Evolutionary conservation across 352 stramenopile genomes (phyloP).

Genomic region (Phytopythium aichiense): DNA sequence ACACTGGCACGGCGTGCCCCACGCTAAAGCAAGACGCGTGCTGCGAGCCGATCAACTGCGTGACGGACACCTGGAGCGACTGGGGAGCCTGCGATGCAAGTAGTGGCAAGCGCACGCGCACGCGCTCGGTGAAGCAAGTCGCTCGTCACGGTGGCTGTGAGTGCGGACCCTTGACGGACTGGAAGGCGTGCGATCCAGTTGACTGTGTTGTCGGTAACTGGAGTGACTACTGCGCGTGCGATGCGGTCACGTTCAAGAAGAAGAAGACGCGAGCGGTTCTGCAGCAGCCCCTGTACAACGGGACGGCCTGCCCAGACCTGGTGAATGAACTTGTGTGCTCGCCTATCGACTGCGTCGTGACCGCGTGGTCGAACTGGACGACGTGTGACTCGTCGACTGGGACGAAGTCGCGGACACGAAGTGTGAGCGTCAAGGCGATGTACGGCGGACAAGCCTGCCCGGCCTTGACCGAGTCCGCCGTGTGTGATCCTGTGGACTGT

Average conservation of each 20-base stretch:
- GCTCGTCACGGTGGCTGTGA: slow-evolving; percentile 23
- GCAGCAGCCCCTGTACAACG: slow-evolving; percentile 31
- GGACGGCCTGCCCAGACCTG: slow-evolving; percentile 30
- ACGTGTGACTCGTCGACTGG: slow-evolving; percentile 24
- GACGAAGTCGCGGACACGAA: slow-evolving; percentile 34
- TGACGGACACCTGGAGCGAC: slow-evolving; percentile 30
- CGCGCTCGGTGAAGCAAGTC: slow-evolving; percentile 16
- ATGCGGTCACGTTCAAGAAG: slow-evolving; percentile 41
- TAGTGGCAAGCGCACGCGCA: slow-evolving; percentile 36
- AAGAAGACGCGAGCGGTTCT: slow-evolving; percentile 34
- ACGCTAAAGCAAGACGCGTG: slow-evolving; percentile 27
- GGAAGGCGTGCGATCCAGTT: slow-evolving; percentile 40
- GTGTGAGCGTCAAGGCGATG: slow-evolving; percentile 17
- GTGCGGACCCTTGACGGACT: slow-evolving; percentile 29
- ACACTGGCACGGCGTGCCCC: slow-evolving; percentile 24
- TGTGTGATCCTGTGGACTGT: slow-evolving; percentile 49
- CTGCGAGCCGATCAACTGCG: slow-evolving; percentile 46
- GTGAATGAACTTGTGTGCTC: slow-evolving; percentile 50
- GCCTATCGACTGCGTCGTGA: slow-evolving; percentile 44
- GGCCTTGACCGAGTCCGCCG: slow-evolving; percentile 15
- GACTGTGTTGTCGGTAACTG: slow-evolving; percentile 38
- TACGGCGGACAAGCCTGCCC: slow-evolving; percentile 36
- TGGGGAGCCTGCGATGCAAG: slow-evolving; percentile 37
- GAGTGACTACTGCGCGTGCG: slow-evolving; percentile 36
- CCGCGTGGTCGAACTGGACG: slow-evolving; percentile 24